phyloP scores from a whole-genome alignment of 208 protist genomes.

The Vickermania spadyakhi region DNA sequence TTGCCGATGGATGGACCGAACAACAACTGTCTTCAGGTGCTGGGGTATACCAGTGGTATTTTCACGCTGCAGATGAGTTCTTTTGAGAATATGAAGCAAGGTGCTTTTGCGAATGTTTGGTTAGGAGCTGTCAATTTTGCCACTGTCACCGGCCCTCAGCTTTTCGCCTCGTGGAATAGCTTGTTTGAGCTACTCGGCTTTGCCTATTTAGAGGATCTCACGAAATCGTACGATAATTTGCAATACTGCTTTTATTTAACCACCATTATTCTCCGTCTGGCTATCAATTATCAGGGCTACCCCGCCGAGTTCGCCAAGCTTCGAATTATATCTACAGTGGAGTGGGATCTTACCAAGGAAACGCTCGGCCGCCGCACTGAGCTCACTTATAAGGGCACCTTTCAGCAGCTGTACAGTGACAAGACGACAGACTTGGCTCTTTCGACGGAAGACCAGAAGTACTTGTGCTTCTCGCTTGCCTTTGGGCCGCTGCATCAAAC shows the following conservation, averaged over 20 bases:
- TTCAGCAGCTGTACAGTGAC: constrained; percentile 14
- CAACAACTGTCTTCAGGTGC: background rate
- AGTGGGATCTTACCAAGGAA: constrained; percentile 8
- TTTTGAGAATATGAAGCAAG: constrained; percentile 6
- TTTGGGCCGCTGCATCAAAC: constrained; percentile 4
- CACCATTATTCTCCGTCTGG: constrained; percentile 6
- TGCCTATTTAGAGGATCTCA: constrained; percentile 1
- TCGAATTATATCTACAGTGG: background rate
- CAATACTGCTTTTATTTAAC: constrained; percentile 9
- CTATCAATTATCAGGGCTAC: constrained; percentile 10
- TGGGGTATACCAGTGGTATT: background rate
- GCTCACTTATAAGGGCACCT: constrained; percentile 5
- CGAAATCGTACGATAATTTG: constrained; percentile 1
- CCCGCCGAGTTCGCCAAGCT: constrained; percentile 2
- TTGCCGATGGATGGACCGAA: constrained; percentile 5
- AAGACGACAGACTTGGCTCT: constrained; percentile 1
- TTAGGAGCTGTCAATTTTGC: constrained; percentile 2
- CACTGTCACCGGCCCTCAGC: background rate
- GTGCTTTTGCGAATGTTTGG: constrained; percentile 2
- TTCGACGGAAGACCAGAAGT: constrained; percentile 1
- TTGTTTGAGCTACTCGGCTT: constrained; percentile 1
- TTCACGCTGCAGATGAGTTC: background rate
- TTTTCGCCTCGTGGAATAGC: background rate
- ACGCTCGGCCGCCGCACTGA: background rate
- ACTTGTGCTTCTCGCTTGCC: background rate